A percentile compares a stretch with the other conserved stretches of the same genome.
Evolutionary conservation across 305 asterid genomes (phyloP).

Genomic region (Fraxinus floribunda): DNA sequence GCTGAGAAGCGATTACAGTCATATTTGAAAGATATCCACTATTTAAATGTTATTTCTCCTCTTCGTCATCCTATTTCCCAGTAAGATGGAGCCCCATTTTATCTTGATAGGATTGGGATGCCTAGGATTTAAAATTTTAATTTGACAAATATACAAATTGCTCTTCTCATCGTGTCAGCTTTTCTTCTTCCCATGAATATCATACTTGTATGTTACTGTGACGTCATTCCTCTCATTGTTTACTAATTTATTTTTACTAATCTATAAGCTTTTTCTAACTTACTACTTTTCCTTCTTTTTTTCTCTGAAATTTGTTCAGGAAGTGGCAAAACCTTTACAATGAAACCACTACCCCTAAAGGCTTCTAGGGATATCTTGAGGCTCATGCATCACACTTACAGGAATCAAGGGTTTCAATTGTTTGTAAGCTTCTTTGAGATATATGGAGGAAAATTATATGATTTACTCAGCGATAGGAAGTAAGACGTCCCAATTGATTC

Average conservation of each 20-base stretch:
- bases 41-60: not conserved
- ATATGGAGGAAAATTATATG: constrained; percentile 95
- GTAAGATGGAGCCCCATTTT: not conserved
- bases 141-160: not conserved
- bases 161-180: not conserved
- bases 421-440: constrained; percentile 96
- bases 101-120: not conserved
- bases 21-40: not conserved
- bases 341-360: constrained; percentile 94
- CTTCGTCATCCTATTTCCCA: not conserved
- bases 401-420: constrained; percentile 91
- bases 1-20: not conserved
- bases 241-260: not conserved
- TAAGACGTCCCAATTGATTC: constrained; percentile 34
- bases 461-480: constrained; percentile 91
- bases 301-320: constrained; percentile 45
- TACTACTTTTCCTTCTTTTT: not conserved
- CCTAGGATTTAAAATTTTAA: not conserved
- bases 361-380: constrained; percentile 92
- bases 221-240: not conserved
- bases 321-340: constrained; percentile 98
- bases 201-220: not conserved
- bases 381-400: constrained; percentile 89
- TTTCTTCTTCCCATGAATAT: not conserved
- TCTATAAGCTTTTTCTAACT: not conserved